These are phyloP conservation scores for Melanopsichium pennsylvanicum DNA, from an alignment of 1,284 basidiomycete genomes.

Conservation along the genomic window DNA sequence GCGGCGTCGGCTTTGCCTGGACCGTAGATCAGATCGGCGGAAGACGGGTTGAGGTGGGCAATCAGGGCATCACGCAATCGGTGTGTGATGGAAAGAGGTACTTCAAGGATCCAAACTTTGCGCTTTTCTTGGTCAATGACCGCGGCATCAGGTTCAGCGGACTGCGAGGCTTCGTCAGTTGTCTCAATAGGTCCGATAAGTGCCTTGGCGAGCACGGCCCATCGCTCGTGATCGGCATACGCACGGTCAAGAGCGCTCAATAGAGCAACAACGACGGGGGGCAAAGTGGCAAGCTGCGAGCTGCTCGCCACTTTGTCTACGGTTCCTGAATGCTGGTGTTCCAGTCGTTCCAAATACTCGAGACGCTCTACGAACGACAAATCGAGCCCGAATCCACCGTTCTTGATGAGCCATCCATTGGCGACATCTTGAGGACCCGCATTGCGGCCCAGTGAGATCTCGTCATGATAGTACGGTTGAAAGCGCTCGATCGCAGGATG, in stretches of 20 bases:
- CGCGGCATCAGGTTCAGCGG: conserved; percentile 8
- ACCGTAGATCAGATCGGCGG: conserved; percentile 37
- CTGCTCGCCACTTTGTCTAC: background rate
- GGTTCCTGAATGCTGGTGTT: conserved; percentile 21
- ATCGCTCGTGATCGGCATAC: conserved; percentile 71
- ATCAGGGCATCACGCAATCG: conserved; percentile 84
- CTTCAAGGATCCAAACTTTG: conserved; percentile 86
- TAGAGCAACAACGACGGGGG: conserved; percentile 78
- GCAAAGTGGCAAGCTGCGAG: conserved; percentile 68
- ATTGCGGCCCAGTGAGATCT: conserved; percentile 47
- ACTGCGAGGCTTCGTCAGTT: background rate
- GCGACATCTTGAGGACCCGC: conserved; percentile 19
- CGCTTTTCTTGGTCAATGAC: conserved; percentile 74
- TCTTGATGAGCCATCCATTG: conserved; percentile 38
- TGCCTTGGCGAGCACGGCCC: conserved; percentile 27
- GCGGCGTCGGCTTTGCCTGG: conserved; percentile 1
- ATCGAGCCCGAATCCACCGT: conserved; percentile 61
- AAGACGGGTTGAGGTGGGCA: conserved; percentile 38
- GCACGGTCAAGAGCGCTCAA: conserved; percentile 74
- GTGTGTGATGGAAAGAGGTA: conserved; percentile 77
- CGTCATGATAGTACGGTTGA: conserved; percentile 64
- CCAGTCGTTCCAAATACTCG: conserved; percentile 47
- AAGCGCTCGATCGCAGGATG: conserved; percentile 56
- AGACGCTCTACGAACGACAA: conserved; percentile 45
- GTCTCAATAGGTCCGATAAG: background rate